phyloP scores from a whole-genome alignment of 805 yeast genomes.

The Saturnispora quitensis region DNA sequence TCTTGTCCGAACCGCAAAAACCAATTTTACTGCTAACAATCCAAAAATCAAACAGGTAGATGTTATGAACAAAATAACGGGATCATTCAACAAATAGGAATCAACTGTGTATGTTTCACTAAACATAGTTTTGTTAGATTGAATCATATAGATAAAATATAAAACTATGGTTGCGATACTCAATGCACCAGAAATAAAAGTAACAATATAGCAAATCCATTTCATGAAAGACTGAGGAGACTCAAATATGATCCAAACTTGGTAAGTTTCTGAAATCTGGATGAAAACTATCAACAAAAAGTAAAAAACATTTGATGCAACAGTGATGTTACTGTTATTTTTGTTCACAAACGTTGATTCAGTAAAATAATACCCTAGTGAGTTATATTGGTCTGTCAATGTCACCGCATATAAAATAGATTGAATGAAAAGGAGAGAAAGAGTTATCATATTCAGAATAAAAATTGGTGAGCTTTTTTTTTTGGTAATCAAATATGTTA shows the following conservation, averaged over 20 bases:
- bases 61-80: conserved; percentile 56
- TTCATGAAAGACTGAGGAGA: conserved; percentile 37
- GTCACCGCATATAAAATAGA: conserved; percentile 51
- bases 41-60: conserved; percentile 57
- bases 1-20: conserved; percentile 62
- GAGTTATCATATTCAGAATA: conserved; percentile 55
- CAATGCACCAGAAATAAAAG: conserved; percentile 32
- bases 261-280: conserved; percentile 60
- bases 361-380: conserved; percentile 40
- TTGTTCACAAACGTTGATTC: conserved; percentile 33
- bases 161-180: conserved; percentile 50
- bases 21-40: conserved; percentile 55
- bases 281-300: conserved; percentile 51
- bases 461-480: conserved; percentile 61
- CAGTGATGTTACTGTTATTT: conserved; percentile 38
- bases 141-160: conserved; percentile 45
- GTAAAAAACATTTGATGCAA: conserved; percentile 54
- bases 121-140: conserved; percentile 30
- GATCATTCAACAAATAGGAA: conserved; percentile 39
- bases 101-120: conserved; percentile 16
- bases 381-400: conserved; percentile 41
- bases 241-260: conserved; percentile 61
- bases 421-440: conserved; percentile 48
- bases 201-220: conserved; percentile 31
- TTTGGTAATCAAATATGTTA: conserved; percentile 40